A percentile compares a stretch with the other conserved stretches of the same genome.
phyloP scores from a whole-genome alignment of 2,329 filamentous ascomycete genomes.

The Chaetoscypha palmicola region DNA sequence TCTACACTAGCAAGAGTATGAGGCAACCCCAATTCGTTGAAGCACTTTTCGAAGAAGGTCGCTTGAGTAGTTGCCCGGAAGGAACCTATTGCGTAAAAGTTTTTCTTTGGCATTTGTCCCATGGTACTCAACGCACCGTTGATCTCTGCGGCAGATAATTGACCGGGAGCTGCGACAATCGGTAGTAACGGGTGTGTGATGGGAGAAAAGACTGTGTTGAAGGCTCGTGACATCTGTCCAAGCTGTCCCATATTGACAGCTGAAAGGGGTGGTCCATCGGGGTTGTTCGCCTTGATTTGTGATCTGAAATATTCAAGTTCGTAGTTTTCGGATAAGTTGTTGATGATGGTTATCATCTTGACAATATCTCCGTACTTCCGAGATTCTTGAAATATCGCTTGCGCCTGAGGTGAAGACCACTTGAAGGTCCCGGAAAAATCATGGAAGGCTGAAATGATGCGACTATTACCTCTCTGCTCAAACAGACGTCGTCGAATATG shows the following conservation, averaged over 20 bases:
- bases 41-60: slow-evolving; percentile 79
- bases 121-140: slow-evolving; percentile 72
- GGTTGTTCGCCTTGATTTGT: slow-evolving; percentile 61
- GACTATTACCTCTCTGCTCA: slow-evolving; percentile 66
- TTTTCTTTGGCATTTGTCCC: slow-evolving; percentile 71
- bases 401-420: slow-evolving; percentile 69
- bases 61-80: slow-evolving; percentile 64
- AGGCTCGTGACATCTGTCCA: slow-evolving; percentile 75
- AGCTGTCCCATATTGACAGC: slow-evolving; percentile 82
- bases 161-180: slow-evolving; percentile 77
- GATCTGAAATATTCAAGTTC: slow-evolving; percentile 86
- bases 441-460: slow-evolving; percentile 87
- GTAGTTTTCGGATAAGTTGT: slow-evolving; percentile 78
- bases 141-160: slow-evolving; percentile 79
- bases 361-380: slow-evolving; percentile 75
- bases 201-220: slow-evolving; percentile 81
- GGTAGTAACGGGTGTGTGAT: slow-evolving; percentile 81
- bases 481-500: slow-evolving; percentile 61
- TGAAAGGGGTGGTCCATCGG: slow-evolving; percentile 66
- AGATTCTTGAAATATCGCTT: slow-evolving; percentile 64
- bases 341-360: slow-evolving; percentile 84
- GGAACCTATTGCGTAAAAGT: slow-evolving; percentile 73
- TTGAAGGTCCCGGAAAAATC: slow-evolving; percentile 80
- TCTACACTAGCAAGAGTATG: slow-evolving; percentile 74
- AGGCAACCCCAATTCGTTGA: slow-evolving; percentile 77